phyloP scores from a whole-genome alignment of 768 basidiomycete genomes.

The Naganishia friedmannii region DNA sequence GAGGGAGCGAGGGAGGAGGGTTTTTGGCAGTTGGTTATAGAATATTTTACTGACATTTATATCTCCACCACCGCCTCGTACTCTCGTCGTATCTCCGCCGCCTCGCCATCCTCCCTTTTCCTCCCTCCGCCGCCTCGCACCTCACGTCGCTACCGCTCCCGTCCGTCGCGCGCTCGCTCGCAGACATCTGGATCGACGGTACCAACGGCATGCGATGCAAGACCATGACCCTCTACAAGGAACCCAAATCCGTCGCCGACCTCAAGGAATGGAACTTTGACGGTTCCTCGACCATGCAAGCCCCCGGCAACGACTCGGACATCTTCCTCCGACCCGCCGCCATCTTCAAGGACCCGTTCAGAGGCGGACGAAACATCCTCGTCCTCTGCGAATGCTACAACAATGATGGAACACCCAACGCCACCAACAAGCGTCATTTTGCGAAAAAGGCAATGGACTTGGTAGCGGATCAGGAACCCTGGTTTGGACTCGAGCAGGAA shows the following conservation, averaged over 20 bases:
- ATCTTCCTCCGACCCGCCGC: slow-evolving; percentile 95
- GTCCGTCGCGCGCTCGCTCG: neutral
- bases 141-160: neutral
- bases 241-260: slow-evolving; percentile 79
- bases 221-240: slow-evolving; percentile 90
- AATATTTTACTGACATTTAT: no score
- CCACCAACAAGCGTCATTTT: slow-evolving; percentile 90
- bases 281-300: slow-evolving; percentile 95
- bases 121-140: slow-evolving; percentile 57
- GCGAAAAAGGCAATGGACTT: slow-evolving; percentile 94
- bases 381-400: slow-evolving; percentile 97
- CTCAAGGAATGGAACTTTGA: slow-evolving; percentile 99
- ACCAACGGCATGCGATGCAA: slow-evolving; percentile 91
- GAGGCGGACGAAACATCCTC: slow-evolving; percentile 94
- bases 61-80: no score
- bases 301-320: slow-evolving; percentile 91
- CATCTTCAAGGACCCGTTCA: slow-evolving; percentile 99
- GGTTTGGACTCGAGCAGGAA: slow-evolving; percentile 99
- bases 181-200: slow-evolving; percentile 98
- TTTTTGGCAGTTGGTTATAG: no score
- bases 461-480: slow-evolving; percentile 69
- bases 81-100: no score
- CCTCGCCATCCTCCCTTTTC: no score
- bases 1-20: no score
- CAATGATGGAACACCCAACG: slow-evolving; percentile 97